A percentile compares a stretch with the other conserved stretches of the same genome.
Conservation (phyloP, 495 filamentous ascomycete species). For the Cenococcum geophilum region DNA sequence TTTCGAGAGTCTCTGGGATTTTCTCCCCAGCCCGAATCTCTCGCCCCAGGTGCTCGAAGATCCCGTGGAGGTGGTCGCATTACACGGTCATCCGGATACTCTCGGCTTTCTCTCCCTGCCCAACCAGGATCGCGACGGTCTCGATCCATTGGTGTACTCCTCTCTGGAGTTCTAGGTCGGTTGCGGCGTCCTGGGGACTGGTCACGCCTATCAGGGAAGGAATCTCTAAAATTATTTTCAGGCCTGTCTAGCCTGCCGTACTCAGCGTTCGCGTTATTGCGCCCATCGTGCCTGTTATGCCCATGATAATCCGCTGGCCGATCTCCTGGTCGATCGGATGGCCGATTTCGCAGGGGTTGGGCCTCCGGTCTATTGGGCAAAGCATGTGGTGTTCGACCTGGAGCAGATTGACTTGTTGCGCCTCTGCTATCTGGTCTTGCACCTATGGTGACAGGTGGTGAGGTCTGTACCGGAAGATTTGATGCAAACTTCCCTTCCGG, state of each 20-base stretch:
- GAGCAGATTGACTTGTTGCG: background rate
- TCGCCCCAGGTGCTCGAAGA: conserved; percentile 13
- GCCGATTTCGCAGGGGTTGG: conserved; percentile 18
- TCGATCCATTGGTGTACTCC: conserved; percentile 11
- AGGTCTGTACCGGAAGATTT: conserved; percentile 9
- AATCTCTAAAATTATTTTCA: conserved; percentile 25
- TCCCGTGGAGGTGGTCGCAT: conserved; percentile 27
- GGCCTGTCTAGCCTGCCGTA: conserved; percentile 37
- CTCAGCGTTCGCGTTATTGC: conserved; percentile 16
- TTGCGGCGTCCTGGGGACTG: conserved; percentile 29
- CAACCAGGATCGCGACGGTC: conserved; percentile 28
- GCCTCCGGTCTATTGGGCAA: conserved; percentile 30
- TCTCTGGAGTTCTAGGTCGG: conserved; percentile 31
- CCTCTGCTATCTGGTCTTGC: conserved; percentile 10
- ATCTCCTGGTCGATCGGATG: conserved; percentile 23
- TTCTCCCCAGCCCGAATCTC: conserved; percentile 15
- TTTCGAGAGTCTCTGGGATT: conserved; percentile 17
- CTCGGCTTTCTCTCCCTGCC: conserved; percentile 15
- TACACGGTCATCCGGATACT: conserved; percentile 28
- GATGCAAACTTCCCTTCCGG: background rate
- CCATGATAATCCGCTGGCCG: conserved; percentile 19
- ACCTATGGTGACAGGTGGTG: conserved; percentile 7
- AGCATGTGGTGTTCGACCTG: conserved; percentile 21
- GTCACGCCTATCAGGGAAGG: conserved; percentile 27
- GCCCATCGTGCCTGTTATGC: conserved; percentile 23